Conservation (phyloP, 495 filamentous ascomycete species). For the Hypoxylon intermedium region DNA sequence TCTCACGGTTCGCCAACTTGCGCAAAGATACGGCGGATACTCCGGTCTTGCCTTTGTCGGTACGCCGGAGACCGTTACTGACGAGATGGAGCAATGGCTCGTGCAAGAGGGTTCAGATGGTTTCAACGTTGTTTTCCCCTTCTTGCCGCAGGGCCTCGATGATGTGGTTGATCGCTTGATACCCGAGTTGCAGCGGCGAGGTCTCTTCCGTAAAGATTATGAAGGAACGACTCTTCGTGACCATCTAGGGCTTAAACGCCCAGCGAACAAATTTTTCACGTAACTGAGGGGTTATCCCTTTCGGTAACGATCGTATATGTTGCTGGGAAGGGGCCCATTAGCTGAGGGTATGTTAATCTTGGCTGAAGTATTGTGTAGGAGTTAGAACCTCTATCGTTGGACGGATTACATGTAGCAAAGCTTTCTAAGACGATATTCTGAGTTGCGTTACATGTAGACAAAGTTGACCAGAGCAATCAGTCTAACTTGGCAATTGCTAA, state of each 20-base stretch:
- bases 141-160: conserved; percentile 60
- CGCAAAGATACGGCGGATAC: conserved; percentile 59
- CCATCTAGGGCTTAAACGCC: conserved; percentile 59
- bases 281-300: neutral
- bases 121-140: conserved; percentile 57
- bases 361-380: too few species aligned
- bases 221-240: conserved; percentile 52
- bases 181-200: conserved; percentile 59
- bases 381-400: too few species aligned
- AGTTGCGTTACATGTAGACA: too few species aligned
- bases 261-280: conserved; percentile 60
- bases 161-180: conserved; percentile 57
- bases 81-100: conserved; percentile 59
- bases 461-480: too few species aligned
- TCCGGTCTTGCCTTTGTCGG: conserved; percentile 61
- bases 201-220: conserved; percentile 59
- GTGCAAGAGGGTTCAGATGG: conserved; percentile 54
- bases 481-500: too few species aligned
- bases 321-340: neutral
- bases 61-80: conserved; percentile 55
- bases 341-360: neutral
- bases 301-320: neutral
- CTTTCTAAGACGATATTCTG: too few species aligned
- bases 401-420: too few species aligned
- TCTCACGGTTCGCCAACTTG: conserved; percentile 58